Conservation (phyloP, 371 early-diverging fungal genomes). For the Mortierella polycephala region DNA sequence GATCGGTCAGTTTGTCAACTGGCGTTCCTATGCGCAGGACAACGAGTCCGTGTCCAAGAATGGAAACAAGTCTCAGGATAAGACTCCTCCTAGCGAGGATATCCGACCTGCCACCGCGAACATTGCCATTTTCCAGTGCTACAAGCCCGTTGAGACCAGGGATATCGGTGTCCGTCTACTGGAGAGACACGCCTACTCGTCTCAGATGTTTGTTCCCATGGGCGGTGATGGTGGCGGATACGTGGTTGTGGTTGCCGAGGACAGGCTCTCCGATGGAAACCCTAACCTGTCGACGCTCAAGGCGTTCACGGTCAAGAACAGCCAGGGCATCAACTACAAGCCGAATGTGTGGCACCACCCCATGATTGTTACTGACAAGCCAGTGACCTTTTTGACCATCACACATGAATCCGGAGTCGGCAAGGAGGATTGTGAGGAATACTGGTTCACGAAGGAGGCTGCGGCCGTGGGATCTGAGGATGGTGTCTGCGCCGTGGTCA, state of each 20-base stretch:
- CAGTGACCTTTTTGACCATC: constrained; percentile 71
- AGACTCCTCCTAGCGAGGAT: constrained; percentile 3
- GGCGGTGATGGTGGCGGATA: constrained; percentile 68
- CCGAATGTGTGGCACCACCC: constrained; percentile 92
- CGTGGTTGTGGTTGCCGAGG: constrained; percentile 83
- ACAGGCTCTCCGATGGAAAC: constrained; percentile 67
- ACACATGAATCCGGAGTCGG: constrained; percentile 79
- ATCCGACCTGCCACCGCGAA: constrained; percentile 59
- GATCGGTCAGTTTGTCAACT: constrained; percentile 69
- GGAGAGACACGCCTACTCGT: constrained; percentile 87
- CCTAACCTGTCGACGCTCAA: constrained; percentile 81
- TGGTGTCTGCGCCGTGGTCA: constrained; percentile 32
- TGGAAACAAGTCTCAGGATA: constrained; percentile 33
- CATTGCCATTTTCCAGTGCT: constrained; percentile 78
- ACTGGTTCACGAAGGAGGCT: constrained; percentile 49
- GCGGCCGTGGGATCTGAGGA: constrained; percentile 27
- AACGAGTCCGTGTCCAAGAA: constrained; percentile 30
- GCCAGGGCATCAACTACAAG: constrained; percentile 87
- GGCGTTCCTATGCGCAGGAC: constrained; percentile 48
- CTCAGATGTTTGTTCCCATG: constrained; percentile 90
- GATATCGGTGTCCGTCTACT: constrained; percentile 73
- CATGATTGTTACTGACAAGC: constrained; percentile 70
- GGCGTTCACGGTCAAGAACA: constrained; percentile 77
- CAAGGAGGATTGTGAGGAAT: constrained; percentile 75
- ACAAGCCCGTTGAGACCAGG: constrained; percentile 61